Base-by-base conservation (phyloP, 768 basidiomycete genomes). In the Paxillus ammoniavirescens region DNA sequence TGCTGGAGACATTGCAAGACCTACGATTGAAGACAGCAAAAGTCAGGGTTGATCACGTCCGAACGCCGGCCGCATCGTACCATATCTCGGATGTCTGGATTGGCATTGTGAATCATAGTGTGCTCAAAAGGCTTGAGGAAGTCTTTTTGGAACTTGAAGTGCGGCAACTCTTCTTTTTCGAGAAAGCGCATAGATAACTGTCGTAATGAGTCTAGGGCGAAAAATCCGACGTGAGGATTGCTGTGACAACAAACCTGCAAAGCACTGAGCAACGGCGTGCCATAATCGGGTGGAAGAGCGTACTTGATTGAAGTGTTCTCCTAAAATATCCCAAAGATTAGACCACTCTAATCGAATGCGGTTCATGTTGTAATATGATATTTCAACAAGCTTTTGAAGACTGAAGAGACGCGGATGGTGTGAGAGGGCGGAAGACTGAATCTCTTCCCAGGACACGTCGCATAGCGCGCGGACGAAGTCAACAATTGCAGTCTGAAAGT, bases 121-220 rank as follows among this genome's bases (percentile, higher is more conserved):
- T 97, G 88, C 72, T 98, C 95, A 67, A 98, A 99, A 0, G 97
- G 97, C 65, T 93, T 92, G 56, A 99, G 73, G 73, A 99, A 99
- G 68, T 99, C 96, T 72, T 98, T 99, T 65, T 99, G 97, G 71
- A 99, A 99, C 65, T 95, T 93, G 81, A 98, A 99, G 73, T 98
- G 94, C 2, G 94, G 84, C 55, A 99, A 68, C 70, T 99, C 97
- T 65, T 98, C 97, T 71, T 98, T 99, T 72, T 98, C 97, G 63
- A 99, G 79, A 72, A 99, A 99, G 36, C 97, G 87, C 93, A 97
- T 97, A 3, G 97, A 94, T 46, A 99, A 75, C 70, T 99, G 97
- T 17, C 97, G 86, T 10, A 99, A 80, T 4, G 97, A 93, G 69
- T 99, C 97, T 53, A 99, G 75, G 13, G 97, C 97, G 64, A 99